Conservation (phyloP, 805 yeast genomes). For the Tanozyma kutaoensis region DNA sequence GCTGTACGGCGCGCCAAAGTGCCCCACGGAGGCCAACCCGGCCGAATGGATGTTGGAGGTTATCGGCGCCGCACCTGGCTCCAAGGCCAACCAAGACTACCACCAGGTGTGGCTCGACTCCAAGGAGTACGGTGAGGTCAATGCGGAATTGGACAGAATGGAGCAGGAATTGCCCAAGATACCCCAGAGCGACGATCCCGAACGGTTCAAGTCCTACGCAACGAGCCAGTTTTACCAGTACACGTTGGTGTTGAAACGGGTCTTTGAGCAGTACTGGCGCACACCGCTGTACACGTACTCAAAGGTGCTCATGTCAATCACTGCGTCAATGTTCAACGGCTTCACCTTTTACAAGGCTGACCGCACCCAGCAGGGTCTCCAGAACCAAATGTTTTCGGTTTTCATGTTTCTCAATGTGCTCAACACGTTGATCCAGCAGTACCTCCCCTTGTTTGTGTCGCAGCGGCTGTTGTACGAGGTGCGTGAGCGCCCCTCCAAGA, state of each 20-base stretch:
- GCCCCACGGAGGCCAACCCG: constrained; percentile 64
- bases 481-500: constrained; percentile 61
- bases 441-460: constrained; percentile 37
- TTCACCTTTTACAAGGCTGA: constrained; percentile 60
- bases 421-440: constrained; percentile 33
- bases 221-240: constrained; percentile 7
- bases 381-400: constrained; percentile 58
- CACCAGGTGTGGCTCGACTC: constrained; percentile 42
- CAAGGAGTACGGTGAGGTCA: constrained; percentile 5
- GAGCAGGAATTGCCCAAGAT: constrained; percentile 8
- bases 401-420: constrained; percentile 31
- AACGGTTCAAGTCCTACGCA: constrained; percentile 6
- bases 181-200: constrained; percentile 11
- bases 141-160: constrained; percentile 7
- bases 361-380: constrained; percentile 42
- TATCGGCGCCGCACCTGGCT: constrained; percentile 76
- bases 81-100: constrained; percentile 46
- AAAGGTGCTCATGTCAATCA: constrained; percentile 41
- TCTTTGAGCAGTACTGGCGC: constrained; percentile 23
- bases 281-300: constrained; percentile 32
- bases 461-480: constrained; percentile 62
- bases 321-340: constrained; percentile 52
- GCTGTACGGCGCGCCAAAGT: constrained; percentile 45
- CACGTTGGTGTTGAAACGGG: constrained; percentile 14
- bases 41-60: constrained; percentile 64